Base-by-base conservation (phyloP, 73 alveolate species). In the Paramecium caudatum region DNA sequence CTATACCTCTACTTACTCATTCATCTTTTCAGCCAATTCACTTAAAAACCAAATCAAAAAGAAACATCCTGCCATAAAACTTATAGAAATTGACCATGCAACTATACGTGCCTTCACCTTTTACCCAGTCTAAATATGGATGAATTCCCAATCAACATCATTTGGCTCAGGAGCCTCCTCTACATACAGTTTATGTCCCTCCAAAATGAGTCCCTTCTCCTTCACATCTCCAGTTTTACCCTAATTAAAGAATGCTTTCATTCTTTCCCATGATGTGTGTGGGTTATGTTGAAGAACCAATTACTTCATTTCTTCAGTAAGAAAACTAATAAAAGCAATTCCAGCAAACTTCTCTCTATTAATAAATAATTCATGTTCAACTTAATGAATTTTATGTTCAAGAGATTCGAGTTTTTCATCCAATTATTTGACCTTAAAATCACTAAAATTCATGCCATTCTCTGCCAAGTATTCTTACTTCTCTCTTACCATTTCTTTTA, bases 131-230 rank as follows among this genome's bases (percentile, higher is more conserved):
- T 61, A 46, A 5, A 86, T 78, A 25, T 86, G 93, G 13, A 78
- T 78, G 55, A 86, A 86, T 43, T 86, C 93, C 93, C 93, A 86
- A 86, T 86, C 93, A 21, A 86, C 93, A 39, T 86, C 93, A 63
- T 86, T 86, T 6, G 93, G 93, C 43, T 86, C 93, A 12, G 93
- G 93, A 8, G 93, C 90, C 46, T 86, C 93, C 65, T 70, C 82
- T 2, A 36, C 37, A 86, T 86, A 86, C 13, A 86, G 46, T 62
- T 86, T 62, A 16, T 78, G 74, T 9, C 65, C 93, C 17, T 86
- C 85, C n/a, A 86, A 41, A 1, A 62, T 43, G 27, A 86, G 36
- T 0, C 82, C 55, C 10, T 83, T 34, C 5, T 37, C 70, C 25
- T 86, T 55, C 1, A 6, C n/a, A 17, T 86, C 81, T 0, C 16